phyloP scores from a whole-genome alignment of 139 green algal species.

The Gonium pectorale region DNA sequence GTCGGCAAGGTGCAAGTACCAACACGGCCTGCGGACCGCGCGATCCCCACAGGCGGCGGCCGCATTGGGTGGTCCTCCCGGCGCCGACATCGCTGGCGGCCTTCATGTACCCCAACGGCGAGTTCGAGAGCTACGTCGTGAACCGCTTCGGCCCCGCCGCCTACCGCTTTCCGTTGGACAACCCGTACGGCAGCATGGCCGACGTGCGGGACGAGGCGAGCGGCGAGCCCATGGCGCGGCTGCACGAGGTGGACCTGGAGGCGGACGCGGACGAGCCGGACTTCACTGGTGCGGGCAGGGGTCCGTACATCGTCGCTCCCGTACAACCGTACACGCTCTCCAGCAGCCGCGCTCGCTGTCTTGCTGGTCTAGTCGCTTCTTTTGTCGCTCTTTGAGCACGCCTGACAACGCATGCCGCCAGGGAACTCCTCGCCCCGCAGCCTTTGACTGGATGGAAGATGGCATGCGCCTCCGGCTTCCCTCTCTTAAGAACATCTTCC shows the following conservation, averaged over 20 bases:
- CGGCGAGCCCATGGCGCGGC: background rate
- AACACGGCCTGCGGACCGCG: too few species aligned
- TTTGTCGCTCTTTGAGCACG: too few species aligned
- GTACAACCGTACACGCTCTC: too few species aligned
- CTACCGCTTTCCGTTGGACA: conserved; percentile 7
- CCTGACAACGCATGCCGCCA: too few species aligned
- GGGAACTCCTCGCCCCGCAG: too few species aligned
- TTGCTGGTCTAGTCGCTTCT: too few species aligned
- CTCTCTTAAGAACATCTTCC: too few species aligned
- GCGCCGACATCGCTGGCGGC: background rate
- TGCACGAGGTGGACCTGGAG: conserved; percentile 3
- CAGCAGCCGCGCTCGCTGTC: too few species aligned
- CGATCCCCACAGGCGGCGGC: conserved; percentile 10
- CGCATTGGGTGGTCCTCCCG: background rate
- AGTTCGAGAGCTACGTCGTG: conserved; percentile 12
- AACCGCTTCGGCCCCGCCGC: conserved; percentile 17
- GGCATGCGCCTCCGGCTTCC: too few species aligned
- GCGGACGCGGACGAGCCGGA: conserved; percentile 26
- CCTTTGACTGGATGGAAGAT: too few species aligned
- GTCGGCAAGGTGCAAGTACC: too few species aligned
- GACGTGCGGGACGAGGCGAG: background rate
- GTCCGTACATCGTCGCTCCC: too few species aligned
- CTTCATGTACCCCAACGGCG: background rate
- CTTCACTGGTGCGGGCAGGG: background rate
- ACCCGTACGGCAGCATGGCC: conserved; percentile 14